A percentile compares a stretch with the other conserved stretches of the same genome.
Evolutionary conservation across 2,329 filamentous ascomycete species (phyloP).

Genomic region (Pseudogymnoascus sp.): DNA sequence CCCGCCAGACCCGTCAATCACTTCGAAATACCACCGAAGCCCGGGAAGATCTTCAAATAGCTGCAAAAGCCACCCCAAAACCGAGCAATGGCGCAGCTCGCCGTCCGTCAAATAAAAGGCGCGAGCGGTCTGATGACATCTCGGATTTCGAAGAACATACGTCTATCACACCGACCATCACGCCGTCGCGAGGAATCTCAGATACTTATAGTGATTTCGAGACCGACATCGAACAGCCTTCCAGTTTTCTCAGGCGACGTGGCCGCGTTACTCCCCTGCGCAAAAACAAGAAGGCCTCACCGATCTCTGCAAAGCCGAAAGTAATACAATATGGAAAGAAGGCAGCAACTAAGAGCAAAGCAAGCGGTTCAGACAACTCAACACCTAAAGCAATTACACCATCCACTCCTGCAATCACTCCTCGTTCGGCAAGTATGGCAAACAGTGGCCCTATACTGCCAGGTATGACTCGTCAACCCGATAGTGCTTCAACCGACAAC

Average conservation of each 20-base stretch:
- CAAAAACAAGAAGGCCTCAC: slow-evolving; percentile 1
- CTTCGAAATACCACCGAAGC: not conserved
- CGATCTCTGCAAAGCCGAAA: not conserved
- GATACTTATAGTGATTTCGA: slow-evolving; percentile 5
- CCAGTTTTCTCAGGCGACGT: not conserved
- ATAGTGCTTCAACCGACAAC: not conserved
- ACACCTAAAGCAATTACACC: not conserved
- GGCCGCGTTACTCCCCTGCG: not conserved
- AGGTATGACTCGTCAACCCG: not conserved
- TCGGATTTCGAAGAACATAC: not conserved
- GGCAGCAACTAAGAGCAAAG: not conserved
- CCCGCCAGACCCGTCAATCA: not conserved
- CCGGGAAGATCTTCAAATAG: not conserved
- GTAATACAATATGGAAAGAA: not conserved
- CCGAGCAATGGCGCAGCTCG: not conserved
- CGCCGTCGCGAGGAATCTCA: not conserved
- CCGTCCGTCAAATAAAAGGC: not conserved
- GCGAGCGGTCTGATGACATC: not conserved
- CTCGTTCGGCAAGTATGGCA: not conserved
- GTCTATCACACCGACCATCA: not conserved
- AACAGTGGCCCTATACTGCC: not conserved
- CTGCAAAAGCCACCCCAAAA: not conserved
- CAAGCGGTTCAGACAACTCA: not conserved
- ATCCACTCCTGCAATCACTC: not conserved
- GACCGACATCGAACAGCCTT: not conserved